Conservation (phyloP, 2,329 filamentous ascomycete species). For the Microdochium nivale region DNA sequence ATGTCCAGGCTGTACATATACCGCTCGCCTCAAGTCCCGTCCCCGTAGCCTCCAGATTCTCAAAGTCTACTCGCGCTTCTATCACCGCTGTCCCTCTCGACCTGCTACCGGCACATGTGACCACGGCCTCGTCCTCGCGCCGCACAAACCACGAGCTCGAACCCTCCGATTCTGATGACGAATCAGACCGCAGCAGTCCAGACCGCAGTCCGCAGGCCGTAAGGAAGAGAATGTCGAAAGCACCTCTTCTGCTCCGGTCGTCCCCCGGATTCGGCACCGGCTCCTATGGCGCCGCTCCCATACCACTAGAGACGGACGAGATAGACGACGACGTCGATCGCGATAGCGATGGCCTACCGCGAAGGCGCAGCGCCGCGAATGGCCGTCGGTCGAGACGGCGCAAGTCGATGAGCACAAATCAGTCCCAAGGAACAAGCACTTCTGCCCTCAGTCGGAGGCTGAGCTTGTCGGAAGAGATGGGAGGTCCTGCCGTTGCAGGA, state of each 20-base stretch:
- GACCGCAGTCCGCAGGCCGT: slow-evolving; percentile 7
- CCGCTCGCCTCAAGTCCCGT: not conserved
- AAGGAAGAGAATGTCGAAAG: slow-evolving; percentile 28
- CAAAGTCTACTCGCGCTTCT: not conserved
- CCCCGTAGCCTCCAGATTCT: not conserved
- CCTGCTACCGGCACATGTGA: not conserved
- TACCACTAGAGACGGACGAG: slow-evolving; percentile 28
- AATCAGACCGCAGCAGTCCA: slow-evolving; percentile 12
- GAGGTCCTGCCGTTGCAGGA: slow-evolving; percentile 39
- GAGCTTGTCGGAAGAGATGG: slow-evolving; percentile 38
- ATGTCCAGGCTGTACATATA: not conserved
- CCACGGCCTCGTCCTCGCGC: not conserved
- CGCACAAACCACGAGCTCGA: slow-evolving; percentile 15
- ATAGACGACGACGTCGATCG: slow-evolving; percentile 19
- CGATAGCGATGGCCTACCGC: slow-evolving; percentile 9
- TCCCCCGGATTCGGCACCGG: slow-evolving; percentile 52
- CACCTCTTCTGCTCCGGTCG: slow-evolving; percentile 49
- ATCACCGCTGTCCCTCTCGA: not conserved
- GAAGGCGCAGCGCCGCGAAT: slow-evolving; percentile 13
- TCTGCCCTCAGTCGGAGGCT: slow-evolving; percentile 16
- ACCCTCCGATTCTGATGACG: slow-evolving; percentile 7
- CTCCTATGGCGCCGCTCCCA: slow-evolving; percentile 50
- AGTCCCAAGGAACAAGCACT: slow-evolving; percentile 14
- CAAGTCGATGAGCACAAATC: slow-evolving; percentile 14
- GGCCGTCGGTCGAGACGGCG: slow-evolving; percentile 10